phyloP scores from a whole-genome alignment of 768 basidiomycete species.

The Lentinula sp. region DNA sequence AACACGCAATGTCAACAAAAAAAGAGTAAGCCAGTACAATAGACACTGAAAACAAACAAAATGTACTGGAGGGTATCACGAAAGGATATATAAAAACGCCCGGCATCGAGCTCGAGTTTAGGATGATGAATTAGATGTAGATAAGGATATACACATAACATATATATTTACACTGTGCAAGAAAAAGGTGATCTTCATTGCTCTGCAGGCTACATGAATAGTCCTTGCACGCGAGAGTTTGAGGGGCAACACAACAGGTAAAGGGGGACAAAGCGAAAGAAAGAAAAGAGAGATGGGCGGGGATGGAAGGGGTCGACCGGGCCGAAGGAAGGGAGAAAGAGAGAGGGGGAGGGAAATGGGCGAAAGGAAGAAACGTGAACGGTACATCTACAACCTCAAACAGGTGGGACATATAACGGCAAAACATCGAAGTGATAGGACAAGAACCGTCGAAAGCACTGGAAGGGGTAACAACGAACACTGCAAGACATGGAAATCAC shows the following conservation, averaged over 20 bases:
- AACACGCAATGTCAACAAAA: background rate
- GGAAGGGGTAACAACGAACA: background rate
- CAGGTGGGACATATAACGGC: background rate
- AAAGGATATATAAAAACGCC: background rate
- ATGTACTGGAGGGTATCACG: background rate
- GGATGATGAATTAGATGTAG: background rate
- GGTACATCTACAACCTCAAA: too few species aligned
- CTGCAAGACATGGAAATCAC: background rate
- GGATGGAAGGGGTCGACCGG: too few species aligned
- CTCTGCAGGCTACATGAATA: background rate
- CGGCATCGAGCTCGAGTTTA: background rate
- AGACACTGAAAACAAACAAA: background rate
- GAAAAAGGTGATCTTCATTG: background rate
- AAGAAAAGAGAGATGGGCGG: too few species aligned
- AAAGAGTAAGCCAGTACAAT: background rate
- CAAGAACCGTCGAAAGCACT: background rate
- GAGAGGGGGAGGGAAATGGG: too few species aligned
- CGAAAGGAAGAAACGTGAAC: too few species aligned
- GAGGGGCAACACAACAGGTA: background rate
- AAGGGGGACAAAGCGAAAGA: background rate
- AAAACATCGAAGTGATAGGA: background rate
- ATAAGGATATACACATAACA: background rate
- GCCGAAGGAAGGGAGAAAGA: too few species aligned
- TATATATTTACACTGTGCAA: background rate
- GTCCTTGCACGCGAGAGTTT: background rate